Evolutionary conservation across 345 rosid species (phyloP).

Genomic region (Pugionium cornutum): DNA sequence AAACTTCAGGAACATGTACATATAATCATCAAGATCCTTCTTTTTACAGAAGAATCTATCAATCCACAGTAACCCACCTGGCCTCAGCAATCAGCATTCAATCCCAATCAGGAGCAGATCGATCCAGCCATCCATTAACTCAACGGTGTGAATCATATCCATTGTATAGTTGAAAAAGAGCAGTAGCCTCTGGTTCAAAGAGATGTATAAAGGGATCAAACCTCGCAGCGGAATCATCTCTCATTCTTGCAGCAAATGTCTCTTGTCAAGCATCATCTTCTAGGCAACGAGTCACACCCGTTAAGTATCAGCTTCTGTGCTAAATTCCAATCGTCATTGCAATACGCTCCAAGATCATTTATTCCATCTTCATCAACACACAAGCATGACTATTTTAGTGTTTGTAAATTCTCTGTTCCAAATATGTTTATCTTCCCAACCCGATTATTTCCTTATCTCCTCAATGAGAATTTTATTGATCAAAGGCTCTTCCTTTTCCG

Average conservation of each 20-base stretch:
- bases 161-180: conserved; percentile 76
- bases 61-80: conserved; percentile 85
- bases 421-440: conserved; percentile 63
- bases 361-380: conserved; percentile 62
- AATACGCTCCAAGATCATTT: conserved; percentile 78
- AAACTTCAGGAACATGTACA: conserved; percentile 90
- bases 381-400: conserved; percentile 78
- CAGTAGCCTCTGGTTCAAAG: conserved; percentile 83
- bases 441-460: conserved; percentile 79
- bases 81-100: conserved; percentile 75
- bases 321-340: conserved; percentile 79
- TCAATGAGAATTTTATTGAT: conserved; percentile 63
- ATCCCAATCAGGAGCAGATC: conserved; percentile 80
- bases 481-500: conserved; percentile 65
- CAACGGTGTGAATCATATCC: conserved; percentile 78
- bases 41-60: conserved; percentile 74
- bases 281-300: conserved; percentile 84
- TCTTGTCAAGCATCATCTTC: conserved; percentile 77
- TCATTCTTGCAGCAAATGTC: conserved; percentile 94
- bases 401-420: conserved; percentile 67
- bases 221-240: conserved; percentile 79
- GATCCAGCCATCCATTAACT: conserved; percentile 85
- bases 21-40: conserved; percentile 77
- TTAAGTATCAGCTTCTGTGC: conserved; percentile 74
- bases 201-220: conserved; percentile 62